Base-by-base conservation (phyloP, 257 asterid species). In the Striga asiatica region DNA sequence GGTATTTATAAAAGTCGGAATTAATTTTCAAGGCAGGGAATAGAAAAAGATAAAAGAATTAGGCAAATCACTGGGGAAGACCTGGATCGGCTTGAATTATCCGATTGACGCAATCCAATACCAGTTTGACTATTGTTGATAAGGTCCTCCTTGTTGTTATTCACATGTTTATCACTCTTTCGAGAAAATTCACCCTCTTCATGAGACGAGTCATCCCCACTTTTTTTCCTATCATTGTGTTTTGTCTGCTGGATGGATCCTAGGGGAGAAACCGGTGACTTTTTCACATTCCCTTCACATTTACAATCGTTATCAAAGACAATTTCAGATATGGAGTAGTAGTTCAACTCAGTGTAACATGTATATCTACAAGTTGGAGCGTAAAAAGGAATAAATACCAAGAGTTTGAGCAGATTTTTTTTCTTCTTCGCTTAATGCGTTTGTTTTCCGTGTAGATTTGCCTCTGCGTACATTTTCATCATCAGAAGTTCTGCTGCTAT, bases 161-260 rank as follows among this genome's bases (percentile, higher is more conserved):
- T 79, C 45, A 31, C 34, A 64, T 52, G 70, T 66, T 59, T 64
- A 24, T 49, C 81, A 53, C 70, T 72, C 81, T 73, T 66, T 24
- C 19, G 74, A 62, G 86, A 70, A 66, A 80, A 53, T 67, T 76
- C 88, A 45, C 80, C 80, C 65, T 89, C 89, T 69, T 81, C 94
- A 20, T 59, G 76, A 35, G 79, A 61, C 4, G 79, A 56, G 49
- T 67, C 65, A 16, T 58, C 79, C 50, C 64, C 73, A 10, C 9
- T 54, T 54, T 11, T 58, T 66, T 60, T 71, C 60, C 56, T 17
- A 50, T 71, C 64, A 58, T 37, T 73, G 28, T 49, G 73, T 58
- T 75, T 75, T 61, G 64, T 66, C 72, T 38, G 75, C 60, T 62
- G 75, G 39, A 38, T 41, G 37, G 66, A 60, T 55, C 66, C 71